These are phyloP conservation scores for Logfia minima DNA, from an alignment of 129 eudicot genomes.

Conservation along the genomic window DNA sequence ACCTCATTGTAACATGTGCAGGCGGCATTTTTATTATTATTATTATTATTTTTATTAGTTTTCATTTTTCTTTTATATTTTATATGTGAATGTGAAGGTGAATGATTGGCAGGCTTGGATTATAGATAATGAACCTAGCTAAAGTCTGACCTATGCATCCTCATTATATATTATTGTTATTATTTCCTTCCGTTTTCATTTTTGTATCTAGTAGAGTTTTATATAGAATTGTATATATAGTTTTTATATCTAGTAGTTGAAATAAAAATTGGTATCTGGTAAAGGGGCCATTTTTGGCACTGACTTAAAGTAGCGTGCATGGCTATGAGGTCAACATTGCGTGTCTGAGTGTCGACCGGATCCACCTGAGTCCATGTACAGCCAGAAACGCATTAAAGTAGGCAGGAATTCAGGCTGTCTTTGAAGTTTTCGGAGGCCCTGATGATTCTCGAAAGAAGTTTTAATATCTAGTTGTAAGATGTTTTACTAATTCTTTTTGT, in stretches of 20 bases:
- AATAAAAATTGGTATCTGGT: not conserved
- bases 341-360: conserved; percentile 1
- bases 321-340: not conserved
- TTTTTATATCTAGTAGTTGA: too few species aligned
- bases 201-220: not conserved
- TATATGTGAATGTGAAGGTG: too few species aligned
- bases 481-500: too few species aligned
- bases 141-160: too few species aligned
- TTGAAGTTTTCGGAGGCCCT: too few species aligned
- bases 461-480: too few species aligned
- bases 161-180: too few species aligned
- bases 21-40: not conserved
- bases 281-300: conserved; percentile 2
- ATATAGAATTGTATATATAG: too few species aligned
- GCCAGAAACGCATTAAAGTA: conserved; percentile 18
- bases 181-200: too few species aligned
- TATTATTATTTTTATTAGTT: not conserved
- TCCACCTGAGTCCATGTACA: conserved; percentile 4
- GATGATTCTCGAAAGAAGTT: too few species aligned
- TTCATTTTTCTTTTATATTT: not conserved
- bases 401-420: not conserved
- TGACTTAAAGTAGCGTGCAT: not conserved
- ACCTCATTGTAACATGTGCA: conserved; percentile 18
- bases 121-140: too few species aligned
- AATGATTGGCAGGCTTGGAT: not conserved